These are phyloP conservation scores for Dimargaris cristalligena DNA, from an alignment of 192 early-diverging fungal species.

Conservation along the genomic window DNA sequence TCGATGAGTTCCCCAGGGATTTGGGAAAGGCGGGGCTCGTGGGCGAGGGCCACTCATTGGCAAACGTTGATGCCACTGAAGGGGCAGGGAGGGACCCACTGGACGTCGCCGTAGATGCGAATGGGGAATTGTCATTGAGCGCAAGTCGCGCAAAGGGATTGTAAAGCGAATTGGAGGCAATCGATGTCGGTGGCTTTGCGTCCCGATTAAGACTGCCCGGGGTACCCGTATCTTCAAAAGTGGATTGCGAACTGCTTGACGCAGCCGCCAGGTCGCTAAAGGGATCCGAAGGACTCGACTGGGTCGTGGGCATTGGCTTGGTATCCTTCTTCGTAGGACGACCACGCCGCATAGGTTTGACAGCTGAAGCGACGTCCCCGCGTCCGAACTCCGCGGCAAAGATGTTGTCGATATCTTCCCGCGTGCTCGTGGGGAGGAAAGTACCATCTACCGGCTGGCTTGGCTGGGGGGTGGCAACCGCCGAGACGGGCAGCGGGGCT, in stretches of 20 bases:
- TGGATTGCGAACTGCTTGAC: not conserved
- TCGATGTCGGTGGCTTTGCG: not conserved
- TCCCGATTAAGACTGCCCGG: not conserved
- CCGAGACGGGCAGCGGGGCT: constrained; percentile 9
- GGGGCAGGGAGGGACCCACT: not conserved
- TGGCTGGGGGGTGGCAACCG: not conserved
- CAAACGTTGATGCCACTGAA: too few species aligned
- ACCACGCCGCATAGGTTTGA: constrained; percentile 81
- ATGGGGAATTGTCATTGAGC: not conserved
- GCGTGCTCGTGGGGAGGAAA: not conserved
- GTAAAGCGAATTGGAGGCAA: not conserved
- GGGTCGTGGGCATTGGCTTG: not conserved
- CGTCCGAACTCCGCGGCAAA: not conserved
- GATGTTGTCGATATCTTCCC: not conserved
- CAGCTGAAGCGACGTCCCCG: constrained; percentile 11
- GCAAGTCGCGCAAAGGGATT: not conserved
- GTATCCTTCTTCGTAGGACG: constrained; percentile 34
- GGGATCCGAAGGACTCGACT: not conserved
- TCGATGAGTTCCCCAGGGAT: not conserved
- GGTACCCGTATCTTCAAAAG: not conserved
- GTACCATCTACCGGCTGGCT: too few species aligned
- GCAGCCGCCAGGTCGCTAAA: not conserved
- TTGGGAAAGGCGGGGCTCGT: not conserved
- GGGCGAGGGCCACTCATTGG: not conserved
- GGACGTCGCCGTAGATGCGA: not conserved